These are phyloP conservation scores for Viola pubescens DNA, from an alignment of 441 rosid species.

Conservation along the genomic window DNA sequence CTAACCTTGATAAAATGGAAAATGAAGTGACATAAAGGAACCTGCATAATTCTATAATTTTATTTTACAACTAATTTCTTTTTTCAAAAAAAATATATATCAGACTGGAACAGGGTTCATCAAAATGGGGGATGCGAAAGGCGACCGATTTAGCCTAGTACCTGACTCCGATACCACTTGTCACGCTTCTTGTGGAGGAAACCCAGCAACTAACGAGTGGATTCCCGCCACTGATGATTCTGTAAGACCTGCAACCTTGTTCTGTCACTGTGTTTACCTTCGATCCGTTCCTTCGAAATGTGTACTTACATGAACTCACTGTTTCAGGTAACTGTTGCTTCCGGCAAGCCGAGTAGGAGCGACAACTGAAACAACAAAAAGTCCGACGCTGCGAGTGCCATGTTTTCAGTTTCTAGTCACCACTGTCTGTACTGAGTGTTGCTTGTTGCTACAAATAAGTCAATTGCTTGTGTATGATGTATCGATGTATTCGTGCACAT, in stretches of 20 bases:
- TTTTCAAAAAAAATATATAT: not conserved
- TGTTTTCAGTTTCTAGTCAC: not conserved
- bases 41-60: not conserved
- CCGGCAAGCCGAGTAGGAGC: slow-evolving; percentile 59
- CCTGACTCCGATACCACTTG: slow-evolving; percentile 18
- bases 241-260: slow-evolving; percentile 13
- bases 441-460: not conserved
- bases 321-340: slow-evolving; percentile 29
- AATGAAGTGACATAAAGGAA: not conserved
- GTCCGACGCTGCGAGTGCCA: not conserved
- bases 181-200: slow-evolving; percentile 45
- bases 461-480: not conserved
- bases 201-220: slow-evolving; percentile 73
- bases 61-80: not conserved
- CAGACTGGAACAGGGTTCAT: slow-evolving; percentile 71
- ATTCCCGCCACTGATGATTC: slow-evolving; percentile 34
- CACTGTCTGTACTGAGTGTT: not conserved
- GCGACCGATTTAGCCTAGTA: slow-evolving; percentile 25
- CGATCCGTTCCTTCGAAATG: too few relatives aligned
- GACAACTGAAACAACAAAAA: slow-evolving; percentile 26
- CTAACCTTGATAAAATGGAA: not conserved
- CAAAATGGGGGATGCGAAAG: slow-evolving; percentile 27
- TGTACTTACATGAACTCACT: not conserved
- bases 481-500: too few relatives aligned
- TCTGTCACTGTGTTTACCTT: not conserved